These are phyloP conservation scores for Apiotrichum laibachii DNA, from an alignment of 1,284 basidiomycete genomes.

Conservation along the genomic window DNA sequence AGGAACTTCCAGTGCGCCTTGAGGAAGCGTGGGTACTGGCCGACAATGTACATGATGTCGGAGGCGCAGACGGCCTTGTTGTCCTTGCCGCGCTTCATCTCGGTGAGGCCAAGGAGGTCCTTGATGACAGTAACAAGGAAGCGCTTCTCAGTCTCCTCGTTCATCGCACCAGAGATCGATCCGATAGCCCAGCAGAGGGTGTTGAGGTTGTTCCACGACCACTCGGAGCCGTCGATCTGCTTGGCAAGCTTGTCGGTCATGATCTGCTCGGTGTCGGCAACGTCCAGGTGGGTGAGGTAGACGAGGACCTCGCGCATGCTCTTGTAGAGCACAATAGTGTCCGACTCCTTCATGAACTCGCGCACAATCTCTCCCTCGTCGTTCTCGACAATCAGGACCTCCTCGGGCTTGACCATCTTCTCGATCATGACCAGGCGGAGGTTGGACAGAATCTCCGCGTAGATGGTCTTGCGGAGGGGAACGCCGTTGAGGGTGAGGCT, in stretches of 20 bases:
- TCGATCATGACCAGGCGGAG: slow-evolving; percentile 95
- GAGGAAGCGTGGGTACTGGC: slow-evolving; percentile 98
- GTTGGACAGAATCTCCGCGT: slow-evolving; percentile 91
- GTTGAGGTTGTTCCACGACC: slow-evolving; percentile 99
- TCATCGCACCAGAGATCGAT: slow-evolving; percentile 99
- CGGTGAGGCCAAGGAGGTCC: slow-evolving; percentile 91
- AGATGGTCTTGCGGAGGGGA: slow-evolving; percentile 87
- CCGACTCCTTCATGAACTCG: slow-evolving; percentile 99
- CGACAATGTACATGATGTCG: slow-evolving; percentile 99
- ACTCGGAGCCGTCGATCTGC: slow-evolving; percentile 96
- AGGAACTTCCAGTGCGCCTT: slow-evolving; percentile 99
- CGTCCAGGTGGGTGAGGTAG: slow-evolving; percentile 96
- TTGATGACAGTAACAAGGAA: slow-evolving; percentile 99
- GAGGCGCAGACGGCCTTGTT: slow-evolving; percentile 99
- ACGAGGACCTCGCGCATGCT: slow-evolving; percentile 96
- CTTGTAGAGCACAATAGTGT: slow-evolving; percentile 99
- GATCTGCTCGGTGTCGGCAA: slow-evolving; percentile 92
- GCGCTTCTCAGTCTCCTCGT: slow-evolving; percentile 97
- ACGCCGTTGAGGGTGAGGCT: slow-evolving; percentile 68
- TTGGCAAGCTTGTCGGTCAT: slow-evolving; percentile 94
- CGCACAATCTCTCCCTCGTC: slow-evolving; percentile 99
- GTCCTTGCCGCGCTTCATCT: slow-evolving; percentile 99
- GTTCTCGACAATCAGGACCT: slow-evolving; percentile 97
- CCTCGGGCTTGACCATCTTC: slow-evolving; percentile 99
- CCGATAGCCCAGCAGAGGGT: slow-evolving; percentile 99